Evolutionary conservation across 2,329 filamentous ascomycete species (phyloP).

Genomic region (Dendryphion nanum): DNA sequence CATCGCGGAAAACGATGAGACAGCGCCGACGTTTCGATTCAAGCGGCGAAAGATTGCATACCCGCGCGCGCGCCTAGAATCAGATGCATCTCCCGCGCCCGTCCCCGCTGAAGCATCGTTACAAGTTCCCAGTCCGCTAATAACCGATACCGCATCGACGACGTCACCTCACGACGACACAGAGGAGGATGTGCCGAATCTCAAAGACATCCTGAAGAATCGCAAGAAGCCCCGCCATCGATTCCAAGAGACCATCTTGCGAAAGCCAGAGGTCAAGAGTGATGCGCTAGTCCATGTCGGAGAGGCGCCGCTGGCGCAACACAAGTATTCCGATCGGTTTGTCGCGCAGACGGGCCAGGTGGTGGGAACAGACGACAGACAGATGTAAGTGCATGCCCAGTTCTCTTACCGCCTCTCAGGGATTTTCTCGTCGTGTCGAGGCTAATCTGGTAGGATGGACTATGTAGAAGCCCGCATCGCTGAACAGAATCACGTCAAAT

Average conservation of each 20-base stretch:
- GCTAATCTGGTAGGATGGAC: slow-evolving; percentile 77
- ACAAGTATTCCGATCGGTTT: slow-evolving; percentile 53
- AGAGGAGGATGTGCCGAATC: slow-evolving; percentile 19
- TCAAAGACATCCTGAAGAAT: slow-evolving; percentile 32
- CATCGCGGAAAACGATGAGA: slow-evolving; percentile 10
- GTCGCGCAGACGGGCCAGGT: slow-evolving; percentile 69
- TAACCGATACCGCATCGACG: slow-evolving; percentile 2
- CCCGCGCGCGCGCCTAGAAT: slow-evolving; percentile 18
- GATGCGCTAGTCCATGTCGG: slow-evolving; percentile 18
- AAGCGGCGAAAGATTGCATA: slow-evolving; percentile 32
- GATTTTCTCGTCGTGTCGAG: too few relatives aligned
- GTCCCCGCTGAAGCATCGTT: too few relatives aligned
- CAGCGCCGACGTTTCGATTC: slow-evolving; percentile 22
- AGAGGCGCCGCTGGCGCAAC: slow-evolving; percentile 10
- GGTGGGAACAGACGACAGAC: slow-evolving; percentile 63
- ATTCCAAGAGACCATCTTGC: slow-evolving; percentile 14
- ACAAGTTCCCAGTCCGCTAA: not conserved
- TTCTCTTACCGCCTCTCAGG: too few relatives aligned
- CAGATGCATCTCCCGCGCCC: slow-evolving; percentile 2
- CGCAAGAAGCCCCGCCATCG: slow-evolving; percentile 29
- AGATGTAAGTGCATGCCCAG: slow-evolving; percentile 81
- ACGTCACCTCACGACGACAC: slow-evolving; percentile 9
- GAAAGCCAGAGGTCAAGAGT: slow-evolving; percentile 15
- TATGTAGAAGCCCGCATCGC: slow-evolving; percentile 81
- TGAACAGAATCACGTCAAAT: slow-evolving; percentile 46